phyloP scores from a whole-genome alignment of 1,284 basidiomycete species.

The Ceratobasidium sp. region DNA sequence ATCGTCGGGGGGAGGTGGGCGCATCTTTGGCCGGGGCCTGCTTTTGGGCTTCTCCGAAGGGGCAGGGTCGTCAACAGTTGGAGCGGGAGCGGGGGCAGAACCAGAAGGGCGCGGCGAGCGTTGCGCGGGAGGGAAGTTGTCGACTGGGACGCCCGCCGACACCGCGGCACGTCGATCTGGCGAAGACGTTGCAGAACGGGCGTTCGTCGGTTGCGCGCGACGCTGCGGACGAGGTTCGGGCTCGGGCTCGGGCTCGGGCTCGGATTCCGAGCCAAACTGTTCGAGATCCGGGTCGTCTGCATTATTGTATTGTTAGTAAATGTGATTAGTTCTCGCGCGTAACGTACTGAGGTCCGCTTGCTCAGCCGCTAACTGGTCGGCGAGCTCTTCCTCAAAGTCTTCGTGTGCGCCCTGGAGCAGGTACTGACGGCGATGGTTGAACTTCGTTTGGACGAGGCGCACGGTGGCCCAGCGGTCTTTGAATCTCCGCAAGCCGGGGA shows the following conservation, averaged over 20 bases:
- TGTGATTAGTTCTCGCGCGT: neutral
- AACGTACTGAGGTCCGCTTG: neutral
- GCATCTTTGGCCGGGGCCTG: neutral
- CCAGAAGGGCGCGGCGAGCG: too few relatives aligned
- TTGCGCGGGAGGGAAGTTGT: too few relatives aligned
- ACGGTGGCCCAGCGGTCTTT: conserved; percentile 6
- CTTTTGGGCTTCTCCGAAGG: conserved; percentile 14
- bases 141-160: too few relatives aligned
- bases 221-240: neutral
- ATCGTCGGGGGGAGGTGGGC: too few relatives aligned
- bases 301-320: neutral
- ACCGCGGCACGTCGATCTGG: too few relatives aligned
- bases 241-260: conserved; percentile 6
- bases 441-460: conserved; percentile 10
- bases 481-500: conserved; percentile 13
- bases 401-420: neutral
- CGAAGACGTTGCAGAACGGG: too few relatives aligned
- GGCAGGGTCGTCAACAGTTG: too few relatives aligned
- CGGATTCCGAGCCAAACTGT: neutral
- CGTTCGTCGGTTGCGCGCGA: neutral
- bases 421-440: conserved; percentile 22
- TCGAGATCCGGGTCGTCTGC: neutral
- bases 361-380: neutral
- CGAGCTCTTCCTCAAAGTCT: neutral
- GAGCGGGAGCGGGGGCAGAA: too few relatives aligned